Conservation (phyloP, 495 filamentous ascomycete species). For the Aspergillus avenaceus region DNA sequence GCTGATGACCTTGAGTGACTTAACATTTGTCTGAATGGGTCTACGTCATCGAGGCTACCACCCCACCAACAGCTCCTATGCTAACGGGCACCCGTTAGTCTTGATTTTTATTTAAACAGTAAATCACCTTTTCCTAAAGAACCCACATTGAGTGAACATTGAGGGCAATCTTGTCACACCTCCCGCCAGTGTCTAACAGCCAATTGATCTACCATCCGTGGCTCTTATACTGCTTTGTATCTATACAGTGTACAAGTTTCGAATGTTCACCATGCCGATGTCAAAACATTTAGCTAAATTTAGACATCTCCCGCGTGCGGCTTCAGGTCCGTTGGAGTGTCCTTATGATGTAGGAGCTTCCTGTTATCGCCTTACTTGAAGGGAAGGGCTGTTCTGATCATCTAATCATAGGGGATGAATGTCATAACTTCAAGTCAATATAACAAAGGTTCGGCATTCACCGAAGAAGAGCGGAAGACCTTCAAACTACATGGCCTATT, state of each 20-base stretch:
- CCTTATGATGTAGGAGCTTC: constrained; percentile 1
- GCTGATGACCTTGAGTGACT: too few relatives aligned
- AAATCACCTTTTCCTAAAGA: background rate
- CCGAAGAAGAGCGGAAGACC: constrained; percentile 58
- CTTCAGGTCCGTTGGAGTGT: constrained; percentile 56
- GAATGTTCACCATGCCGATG: background rate
- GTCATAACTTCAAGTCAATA: constrained; percentile 67
- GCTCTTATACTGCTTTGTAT: background rate
- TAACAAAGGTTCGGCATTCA: constrained; percentile 82
- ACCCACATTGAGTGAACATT: background rate
- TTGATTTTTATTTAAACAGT: too few relatives aligned
- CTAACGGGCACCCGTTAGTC: too few relatives aligned
- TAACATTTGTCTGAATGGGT: too few relatives aligned
- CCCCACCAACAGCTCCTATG: too few relatives aligned
- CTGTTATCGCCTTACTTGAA: too few relatives aligned
- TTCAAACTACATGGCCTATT: constrained; percentile 72
- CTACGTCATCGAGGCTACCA: too few relatives aligned
- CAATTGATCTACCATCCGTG: background rate
- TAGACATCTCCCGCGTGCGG: constrained; percentile 56
- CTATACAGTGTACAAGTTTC: background rate
- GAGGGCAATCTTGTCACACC: background rate
- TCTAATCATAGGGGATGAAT: constrained; percentile 46
- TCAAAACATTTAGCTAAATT: constrained; percentile 23
- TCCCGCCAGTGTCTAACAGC: background rate
- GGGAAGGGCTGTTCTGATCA: too few relatives aligned